These are phyloP conservation scores for Phytophthora pseudosyringae DNA, from an alignment of 352 stramenopile species.

Conservation along the genomic window DNA sequence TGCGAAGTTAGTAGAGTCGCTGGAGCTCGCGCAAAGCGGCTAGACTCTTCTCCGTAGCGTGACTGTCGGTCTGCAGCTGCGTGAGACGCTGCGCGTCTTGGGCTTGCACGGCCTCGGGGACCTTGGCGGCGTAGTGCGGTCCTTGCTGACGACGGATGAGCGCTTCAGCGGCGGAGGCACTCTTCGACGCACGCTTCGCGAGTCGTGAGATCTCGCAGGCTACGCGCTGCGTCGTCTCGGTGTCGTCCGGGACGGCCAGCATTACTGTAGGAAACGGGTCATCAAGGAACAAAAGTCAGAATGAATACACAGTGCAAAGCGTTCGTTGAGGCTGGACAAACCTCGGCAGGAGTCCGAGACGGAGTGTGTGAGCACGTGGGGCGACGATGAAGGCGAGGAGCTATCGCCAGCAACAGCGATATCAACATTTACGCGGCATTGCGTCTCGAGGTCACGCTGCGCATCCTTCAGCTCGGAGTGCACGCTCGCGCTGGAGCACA, in stretches of 20 bases:
- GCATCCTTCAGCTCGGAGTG: constrained; percentile 43
- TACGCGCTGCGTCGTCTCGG: constrained; percentile 72
- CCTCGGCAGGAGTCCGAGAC: constrained; percentile 62
- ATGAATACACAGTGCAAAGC: neutral
- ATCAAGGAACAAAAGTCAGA: constrained; percentile 3
- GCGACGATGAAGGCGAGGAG: constrained; percentile 8
- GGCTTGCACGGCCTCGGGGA: constrained; percentile 66
- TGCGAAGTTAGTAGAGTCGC: constrained; percentile 47
- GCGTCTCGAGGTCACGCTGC: constrained; percentile 51
- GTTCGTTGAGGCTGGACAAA: constrained; percentile 17
- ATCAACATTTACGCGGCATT: constrained; percentile 48
- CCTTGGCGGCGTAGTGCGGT: constrained; percentile 63
- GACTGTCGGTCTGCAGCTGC: constrained; percentile 64
- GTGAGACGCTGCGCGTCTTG: constrained; percentile 65
- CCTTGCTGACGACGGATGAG: constrained; percentile 51
- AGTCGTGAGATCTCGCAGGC: constrained; percentile 66
- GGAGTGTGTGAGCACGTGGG: constrained; percentile 54
- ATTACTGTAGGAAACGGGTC: constrained; percentile 44
- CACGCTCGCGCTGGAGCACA: constrained; percentile 41
- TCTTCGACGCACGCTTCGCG: constrained; percentile 70
- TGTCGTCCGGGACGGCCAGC: constrained; percentile 66
- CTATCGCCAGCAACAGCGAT: constrained; percentile 16
- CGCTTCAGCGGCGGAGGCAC: constrained; percentile 47
- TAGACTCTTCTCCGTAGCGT: constrained; percentile 61
- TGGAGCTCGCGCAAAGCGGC: constrained; percentile 62